Evolutionary conservation across 805 yeast genomes (phyloP).

Genomic region (Hagleromyces aurorensis): DNA sequence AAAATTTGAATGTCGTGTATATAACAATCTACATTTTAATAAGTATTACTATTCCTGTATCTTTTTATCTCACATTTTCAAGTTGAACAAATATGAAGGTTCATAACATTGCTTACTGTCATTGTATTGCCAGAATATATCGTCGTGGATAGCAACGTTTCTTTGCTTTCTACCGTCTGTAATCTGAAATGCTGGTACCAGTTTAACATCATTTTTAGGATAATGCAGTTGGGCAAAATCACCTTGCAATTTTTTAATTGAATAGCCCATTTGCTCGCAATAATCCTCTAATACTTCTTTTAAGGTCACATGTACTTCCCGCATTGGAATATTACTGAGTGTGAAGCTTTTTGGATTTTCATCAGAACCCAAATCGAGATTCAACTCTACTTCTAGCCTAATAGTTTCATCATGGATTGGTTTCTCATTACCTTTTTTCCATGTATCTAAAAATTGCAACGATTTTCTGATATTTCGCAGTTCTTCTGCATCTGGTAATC

Average conservation of each 20-base stretch:
- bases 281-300: slow-evolving; percentile 58
- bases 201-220: slow-evolving; percentile 20
- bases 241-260: slow-evolving; percentile 12
- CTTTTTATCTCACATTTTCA: slow-evolving; percentile 5
- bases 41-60: too few species aligned
- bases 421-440: slow-evolving; percentile 1
- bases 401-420: slow-evolving; percentile 20
- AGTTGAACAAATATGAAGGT: slow-evolving; percentile 16
- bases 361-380: slow-evolving; percentile 1
- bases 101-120: slow-evolving; percentile 13
- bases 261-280: slow-evolving; percentile 46
- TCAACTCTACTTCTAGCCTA: slow-evolving; percentile 7
- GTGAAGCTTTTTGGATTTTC: slow-evolving; percentile 4
- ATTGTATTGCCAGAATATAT: slow-evolving; percentile 48
- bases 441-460: slow-evolving; percentile 7
- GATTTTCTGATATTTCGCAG: slow-evolving; percentile 8
- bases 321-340: slow-evolving; percentile 34
- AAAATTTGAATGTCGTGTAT: too few species aligned
- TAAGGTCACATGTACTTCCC: slow-evolving; percentile 41
- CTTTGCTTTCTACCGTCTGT: slow-evolving; percentile 1
- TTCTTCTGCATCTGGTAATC: slow-evolving; percentile 9
- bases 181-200: slow-evolving; percentile 22
- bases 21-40: too few species aligned
- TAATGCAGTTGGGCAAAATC: slow-evolving; percentile 17
- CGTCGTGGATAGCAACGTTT: slow-evolving; percentile 46